phyloP scores from a whole-genome alignment of 306 rosid genomes.

The Cucurbita ficifolia region DNA sequence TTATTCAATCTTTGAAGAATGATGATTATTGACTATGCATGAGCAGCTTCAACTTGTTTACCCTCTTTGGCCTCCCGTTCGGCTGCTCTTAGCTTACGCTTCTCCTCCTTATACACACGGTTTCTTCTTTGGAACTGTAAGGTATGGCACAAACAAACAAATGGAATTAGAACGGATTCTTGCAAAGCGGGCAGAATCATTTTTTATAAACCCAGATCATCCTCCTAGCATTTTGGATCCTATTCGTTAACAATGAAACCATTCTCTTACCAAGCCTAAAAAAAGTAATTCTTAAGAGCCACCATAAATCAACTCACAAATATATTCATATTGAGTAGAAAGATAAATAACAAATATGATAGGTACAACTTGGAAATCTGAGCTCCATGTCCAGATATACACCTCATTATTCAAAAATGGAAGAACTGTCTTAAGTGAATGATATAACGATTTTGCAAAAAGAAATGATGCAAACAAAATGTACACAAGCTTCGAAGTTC shows the following conservation, averaged over 20 bases:
- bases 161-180: neutral
- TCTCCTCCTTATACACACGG: conserved; percentile 91
- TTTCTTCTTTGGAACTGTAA: conserved; percentile 74
- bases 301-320: too few species aligned
- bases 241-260: neutral
- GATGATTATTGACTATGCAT: conserved; percentile 19
- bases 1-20: conserved; percentile 24
- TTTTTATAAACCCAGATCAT: neutral
- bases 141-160: neutral
- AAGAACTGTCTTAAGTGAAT: too few species aligned
- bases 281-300: too few species aligned
- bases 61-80: conserved; percentile 50
- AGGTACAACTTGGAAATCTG: too few species aligned
- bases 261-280: too few species aligned
- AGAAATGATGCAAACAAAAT: too few species aligned
- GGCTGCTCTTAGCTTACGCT: conserved; percentile 80
- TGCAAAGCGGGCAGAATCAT: neutral
- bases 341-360: too few species aligned
- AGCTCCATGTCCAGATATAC: too few species aligned
- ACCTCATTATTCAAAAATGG: too few species aligned
- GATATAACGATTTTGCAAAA: too few species aligned
- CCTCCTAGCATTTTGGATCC: neutral
- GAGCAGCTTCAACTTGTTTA: conserved; percentile 31
- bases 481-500: too few species aligned
- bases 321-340: too few species aligned